These are phyloP conservation scores for Malassezia caprae DNA, from an alignment of 1,284 basidiomycete species.

Conservation along the genomic window DNA sequence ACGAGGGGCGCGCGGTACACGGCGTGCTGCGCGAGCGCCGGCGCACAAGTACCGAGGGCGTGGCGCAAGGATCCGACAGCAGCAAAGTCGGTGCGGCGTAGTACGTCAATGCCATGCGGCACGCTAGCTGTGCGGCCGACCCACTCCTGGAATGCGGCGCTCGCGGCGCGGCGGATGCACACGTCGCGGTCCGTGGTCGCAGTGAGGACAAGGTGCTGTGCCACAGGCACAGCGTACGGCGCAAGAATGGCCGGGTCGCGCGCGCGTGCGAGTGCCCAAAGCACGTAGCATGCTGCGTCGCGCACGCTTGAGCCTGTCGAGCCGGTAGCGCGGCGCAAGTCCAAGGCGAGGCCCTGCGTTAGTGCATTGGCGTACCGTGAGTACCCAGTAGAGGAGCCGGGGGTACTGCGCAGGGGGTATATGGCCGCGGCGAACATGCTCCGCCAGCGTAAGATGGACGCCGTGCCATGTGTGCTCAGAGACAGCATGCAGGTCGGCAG, in stretches of 20 bases:
- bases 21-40: conserved; percentile 70
- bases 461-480: conserved; percentile 86
- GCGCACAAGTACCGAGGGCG: conserved; percentile 71
- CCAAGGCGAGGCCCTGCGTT: conserved; percentile 73
- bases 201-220: conserved; percentile 63
- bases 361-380: conserved; percentile 10
- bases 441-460: conserved; percentile 79
- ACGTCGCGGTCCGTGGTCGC: conserved; percentile 86
- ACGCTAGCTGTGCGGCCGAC: conserved; percentile 77
- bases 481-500: conserved; percentile 52
- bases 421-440: conserved; percentile 73
- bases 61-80: conserved; percentile 75
- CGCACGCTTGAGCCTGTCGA: conserved; percentile 88
- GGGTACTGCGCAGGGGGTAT: conserved; percentile 18
- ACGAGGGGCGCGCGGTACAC: conserved; percentile 56
- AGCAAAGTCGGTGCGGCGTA: conserved; percentile 87
- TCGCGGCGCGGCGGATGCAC: conserved; percentile 87
- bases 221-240: conserved; percentile 56
- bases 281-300: conserved; percentile 83
- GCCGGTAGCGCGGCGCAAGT: conserved; percentile 79
- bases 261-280: conserved; percentile 79
- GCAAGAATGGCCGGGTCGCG: conserved; percentile 54
- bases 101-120: conserved; percentile 83
- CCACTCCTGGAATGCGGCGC: conserved; percentile 93
- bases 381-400: conserved; percentile 32